Evolutionary conservation across 495 filamentous ascomycete species (phyloP).

Genomic region (Hyphodiscus hymeniophilus): DNA sequence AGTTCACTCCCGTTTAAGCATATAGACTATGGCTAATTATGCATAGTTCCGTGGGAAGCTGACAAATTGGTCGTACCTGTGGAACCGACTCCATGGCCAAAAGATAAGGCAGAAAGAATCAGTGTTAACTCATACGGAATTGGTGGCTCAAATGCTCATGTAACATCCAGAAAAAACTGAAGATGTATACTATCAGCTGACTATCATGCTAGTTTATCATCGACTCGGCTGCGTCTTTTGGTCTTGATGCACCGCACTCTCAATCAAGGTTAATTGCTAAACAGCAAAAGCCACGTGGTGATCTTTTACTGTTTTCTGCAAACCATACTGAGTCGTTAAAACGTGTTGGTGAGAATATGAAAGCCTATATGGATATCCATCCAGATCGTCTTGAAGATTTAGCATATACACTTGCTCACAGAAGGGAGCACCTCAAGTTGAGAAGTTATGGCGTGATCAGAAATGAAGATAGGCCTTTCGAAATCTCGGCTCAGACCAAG

Average conservation of each 20-base stretch:
- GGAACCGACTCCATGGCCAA: conserved; percentile 26
- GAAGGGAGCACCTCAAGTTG: conserved; percentile 22
- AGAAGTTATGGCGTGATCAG: conserved; percentile 18
- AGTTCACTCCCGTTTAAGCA: no score
- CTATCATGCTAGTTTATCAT: conserved; percentile 2
- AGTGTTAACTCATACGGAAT: conserved; percentile 38
- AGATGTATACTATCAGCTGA: no score
- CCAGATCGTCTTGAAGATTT: conserved; percentile 17
- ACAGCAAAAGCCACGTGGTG: no score
- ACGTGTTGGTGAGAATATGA: not conserved
- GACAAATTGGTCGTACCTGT: conserved; percentile 49
- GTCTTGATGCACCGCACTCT: conserved; percentile 13
- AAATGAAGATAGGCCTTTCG: not conserved
- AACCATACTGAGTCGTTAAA: conserved; percentile 1
- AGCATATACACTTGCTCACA: conserved; percentile 22
- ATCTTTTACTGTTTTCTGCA: conserved; percentile 11
- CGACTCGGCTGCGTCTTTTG: conserved; percentile 22
- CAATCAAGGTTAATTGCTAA: no score
- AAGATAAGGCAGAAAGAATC: not conserved
- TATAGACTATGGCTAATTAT: no score
- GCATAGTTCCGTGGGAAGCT: no score
- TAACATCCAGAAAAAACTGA: no score
- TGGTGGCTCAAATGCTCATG: conserved; percentile 51
- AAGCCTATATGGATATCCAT: not conserved
- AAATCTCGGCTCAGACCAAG: not conserved